Conservation (phyloP, 2,329 filamentous ascomycete species). For the Xylaria sp. region DNA sequence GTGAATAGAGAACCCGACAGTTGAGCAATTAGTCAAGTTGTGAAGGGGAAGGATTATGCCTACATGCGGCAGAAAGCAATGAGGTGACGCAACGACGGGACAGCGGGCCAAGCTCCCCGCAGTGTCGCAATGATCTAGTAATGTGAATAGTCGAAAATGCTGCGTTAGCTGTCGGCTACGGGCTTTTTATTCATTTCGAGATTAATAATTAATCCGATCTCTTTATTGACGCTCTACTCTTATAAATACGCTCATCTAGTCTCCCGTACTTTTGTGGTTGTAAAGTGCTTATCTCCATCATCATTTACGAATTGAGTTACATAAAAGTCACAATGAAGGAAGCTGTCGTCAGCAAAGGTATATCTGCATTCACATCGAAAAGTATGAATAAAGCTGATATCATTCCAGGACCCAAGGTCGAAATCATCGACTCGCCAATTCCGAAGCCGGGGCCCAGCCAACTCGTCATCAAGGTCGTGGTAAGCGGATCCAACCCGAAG, state of each 20-base stretch:
- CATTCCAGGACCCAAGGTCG: constrained; percentile 46
- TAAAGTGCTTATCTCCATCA: background rate
- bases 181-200: background rate
- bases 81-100: background rate
- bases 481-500: constrained; percentile 60
- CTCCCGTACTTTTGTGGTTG: background rate
- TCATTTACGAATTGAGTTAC: background rate
- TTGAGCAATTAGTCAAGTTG: background rate
- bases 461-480: constrained; percentile 55
- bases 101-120: constrained; percentile 7
- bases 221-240: background rate
- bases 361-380: background rate
- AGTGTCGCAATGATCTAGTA: constrained; percentile 12
- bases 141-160: background rate
- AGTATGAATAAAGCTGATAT: background rate
- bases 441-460: constrained; percentile 53
- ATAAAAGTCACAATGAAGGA: constrained; percentile 42
- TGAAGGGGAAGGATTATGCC: background rate
- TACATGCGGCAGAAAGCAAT: background rate
- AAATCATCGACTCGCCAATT: constrained; percentile 54
- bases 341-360: constrained; percentile 42
- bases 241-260: background rate
- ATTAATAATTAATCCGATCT: constrained; percentile 18
- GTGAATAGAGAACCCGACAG: background rate
- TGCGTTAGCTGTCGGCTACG: background rate